A percentile compares a stretch with the other conserved stretches of the same genome.
Conservation (phyloP, 106 monocot species). For the Alisma plantagoaquatica region DNA sequence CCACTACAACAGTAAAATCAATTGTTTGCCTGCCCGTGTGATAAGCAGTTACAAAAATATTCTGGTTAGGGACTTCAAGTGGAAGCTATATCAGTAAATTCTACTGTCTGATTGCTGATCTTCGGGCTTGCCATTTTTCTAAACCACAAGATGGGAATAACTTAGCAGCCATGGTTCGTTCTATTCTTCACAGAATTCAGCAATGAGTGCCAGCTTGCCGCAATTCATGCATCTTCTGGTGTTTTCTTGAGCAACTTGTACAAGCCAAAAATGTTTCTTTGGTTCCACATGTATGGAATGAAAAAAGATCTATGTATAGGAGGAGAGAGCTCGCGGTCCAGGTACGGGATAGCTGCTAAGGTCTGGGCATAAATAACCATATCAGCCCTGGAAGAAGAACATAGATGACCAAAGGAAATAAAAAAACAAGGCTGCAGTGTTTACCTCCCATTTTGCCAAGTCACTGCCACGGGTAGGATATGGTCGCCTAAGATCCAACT, state of each 20-base stretch:
- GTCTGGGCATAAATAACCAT: constrained; percentile 35
- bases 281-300: constrained; percentile 74
- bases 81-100: too few relatives aligned
- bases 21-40: too few relatives aligned
- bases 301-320: constrained; percentile 81
- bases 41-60: too few relatives aligned
- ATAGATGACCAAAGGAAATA: neutral
- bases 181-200: too few relatives aligned
- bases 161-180: too few relatives aligned
- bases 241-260: constrained; percentile 75
- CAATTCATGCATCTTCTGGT: neutral
- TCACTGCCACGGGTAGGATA: constrained; percentile 65
- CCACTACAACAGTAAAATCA: too few relatives aligned
- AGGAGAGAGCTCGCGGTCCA: constrained; percentile 85
- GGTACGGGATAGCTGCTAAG: constrained; percentile 65
- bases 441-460: constrained; percentile 93
- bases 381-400: neutral
- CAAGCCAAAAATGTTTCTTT: constrained; percentile 79
- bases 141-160: too few relatives aligned
- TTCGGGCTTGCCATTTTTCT: too few relatives aligned
- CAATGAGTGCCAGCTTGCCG: neutral
- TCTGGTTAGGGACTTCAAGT: too few relatives aligned
- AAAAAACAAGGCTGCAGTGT: neutral
- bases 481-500: constrained; percentile 81
- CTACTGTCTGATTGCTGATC: too few relatives aligned